phyloP scores from a whole-genome alignment of 345 rosid genomes.

The Excoecaria agallocha region DNA sequence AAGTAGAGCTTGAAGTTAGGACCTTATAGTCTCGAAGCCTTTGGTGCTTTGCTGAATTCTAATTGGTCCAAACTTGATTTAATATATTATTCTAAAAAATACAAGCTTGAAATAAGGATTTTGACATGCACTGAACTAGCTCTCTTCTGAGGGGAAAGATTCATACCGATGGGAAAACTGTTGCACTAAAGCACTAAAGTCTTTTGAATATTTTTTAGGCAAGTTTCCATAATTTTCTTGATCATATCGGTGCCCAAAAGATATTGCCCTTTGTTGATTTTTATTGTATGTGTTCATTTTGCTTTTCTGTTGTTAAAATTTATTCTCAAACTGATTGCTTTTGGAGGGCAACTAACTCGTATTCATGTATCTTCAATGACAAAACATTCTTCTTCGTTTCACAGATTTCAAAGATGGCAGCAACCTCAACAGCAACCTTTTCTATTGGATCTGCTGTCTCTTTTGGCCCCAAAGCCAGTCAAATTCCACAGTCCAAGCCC shows the following conservation, averaged over 20 bases:
- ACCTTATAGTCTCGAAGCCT: background rate
- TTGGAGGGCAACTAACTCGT: background rate
- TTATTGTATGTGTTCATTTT: background rate
- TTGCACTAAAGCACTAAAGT: no score
- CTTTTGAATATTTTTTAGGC: background rate
- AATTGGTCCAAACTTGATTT: background rate
- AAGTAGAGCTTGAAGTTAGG: background rate
- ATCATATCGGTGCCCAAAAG: background rate
- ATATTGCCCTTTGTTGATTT: background rate
- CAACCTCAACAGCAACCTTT: conserved; percentile 60
- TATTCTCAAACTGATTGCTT: background rate
- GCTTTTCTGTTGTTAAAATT: no score
- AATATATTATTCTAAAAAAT: background rate
- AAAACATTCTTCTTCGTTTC: background rate
- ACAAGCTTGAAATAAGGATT: background rate
- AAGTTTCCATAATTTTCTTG: background rate
- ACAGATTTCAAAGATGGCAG: conserved; percentile 51
- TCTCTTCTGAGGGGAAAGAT: background rate
- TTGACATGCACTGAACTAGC: background rate
- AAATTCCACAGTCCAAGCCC: conserved; percentile 43
- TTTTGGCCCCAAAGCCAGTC: conserved; percentile 40
- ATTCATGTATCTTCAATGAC: background rate
- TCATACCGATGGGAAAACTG: background rate
- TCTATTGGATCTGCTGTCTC: conserved; percentile 54
- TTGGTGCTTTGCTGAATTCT: background rate